These are phyloP conservation scores for Trypanosomatidae sp. DNA, from an alignment of 208 protist species.

Conservation along the genomic window DNA sequence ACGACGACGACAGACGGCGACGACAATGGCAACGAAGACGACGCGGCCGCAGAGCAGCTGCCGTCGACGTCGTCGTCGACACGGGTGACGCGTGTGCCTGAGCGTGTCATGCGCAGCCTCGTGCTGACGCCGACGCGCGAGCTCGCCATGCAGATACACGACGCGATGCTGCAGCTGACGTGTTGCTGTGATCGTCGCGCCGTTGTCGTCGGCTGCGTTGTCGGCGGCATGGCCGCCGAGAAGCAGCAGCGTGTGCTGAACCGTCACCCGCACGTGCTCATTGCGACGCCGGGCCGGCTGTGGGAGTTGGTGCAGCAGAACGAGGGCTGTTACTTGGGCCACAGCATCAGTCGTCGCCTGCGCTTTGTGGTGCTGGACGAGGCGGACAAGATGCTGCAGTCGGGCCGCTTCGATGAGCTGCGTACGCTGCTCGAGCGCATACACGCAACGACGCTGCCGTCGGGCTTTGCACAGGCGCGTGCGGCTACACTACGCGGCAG, in stretches of 20 bases:
- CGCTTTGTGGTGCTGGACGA: slow-evolving; percentile 97
- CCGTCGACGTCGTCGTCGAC: background rate
- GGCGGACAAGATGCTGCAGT: slow-evolving; percentile 97
- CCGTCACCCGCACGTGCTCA: slow-evolving; percentile 81
- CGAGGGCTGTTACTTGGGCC: slow-evolving; percentile 87
- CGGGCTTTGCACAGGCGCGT: slow-evolving; percentile 60
- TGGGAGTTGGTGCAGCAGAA: slow-evolving; percentile 83
- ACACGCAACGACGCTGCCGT: slow-evolving; percentile 81
- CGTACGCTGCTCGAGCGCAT: slow-evolving; percentile 95
- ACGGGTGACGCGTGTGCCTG: background rate
- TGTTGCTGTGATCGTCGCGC: slow-evolving; percentile 15
- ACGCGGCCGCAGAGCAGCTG: too few relatives aligned
- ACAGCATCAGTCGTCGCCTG: slow-evolving; percentile 90
- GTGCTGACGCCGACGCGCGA: slow-evolving; percentile 97
- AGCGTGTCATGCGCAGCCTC: slow-evolving; percentile 77
- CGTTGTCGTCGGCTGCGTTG: slow-evolving; percentile 55
- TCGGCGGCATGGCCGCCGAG: slow-evolving; percentile 82
- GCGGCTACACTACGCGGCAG: slow-evolving; percentile 21
- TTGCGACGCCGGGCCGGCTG: slow-evolving; percentile 86
- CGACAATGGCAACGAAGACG: too few relatives aligned
- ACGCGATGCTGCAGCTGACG: slow-evolving; percentile 45
- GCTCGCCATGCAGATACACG: slow-evolving; percentile 95
- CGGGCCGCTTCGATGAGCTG: slow-evolving; percentile 94
- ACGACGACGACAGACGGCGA: too few relatives aligned
- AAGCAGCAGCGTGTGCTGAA: slow-evolving; percentile 87